Base-by-base conservation (phyloP, 129 eudicot genomes). In the Cynara cardunculus region DNA sequence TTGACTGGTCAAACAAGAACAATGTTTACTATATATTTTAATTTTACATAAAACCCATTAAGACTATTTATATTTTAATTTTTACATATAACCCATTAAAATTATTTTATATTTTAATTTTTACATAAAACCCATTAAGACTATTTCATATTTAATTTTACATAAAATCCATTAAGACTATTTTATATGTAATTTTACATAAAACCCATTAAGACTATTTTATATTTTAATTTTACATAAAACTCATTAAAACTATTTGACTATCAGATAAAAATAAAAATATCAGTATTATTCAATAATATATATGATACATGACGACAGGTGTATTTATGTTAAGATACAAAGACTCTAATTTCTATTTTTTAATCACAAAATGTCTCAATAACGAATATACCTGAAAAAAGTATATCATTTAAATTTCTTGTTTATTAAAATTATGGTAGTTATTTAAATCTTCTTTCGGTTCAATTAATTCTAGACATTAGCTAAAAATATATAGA, bases 1-100 rank as follows among this genome's bases (percentile, higher is more conserved):
- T 82, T 69, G 85, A 76, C 85, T 26, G 81, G 85, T 82, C 85
- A 82, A 82, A 76, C 78, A 25, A 25, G 25, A 75, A 26, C 49
- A 81, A 68, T 41, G 24, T 4, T 59, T 31, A 19, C 27, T 73
- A 25, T 61, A 62, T 73, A 64, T 7, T 64, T 21, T 64, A 22
- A 64, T 22, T 64, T 64, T 21, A 22, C 22, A 19, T 18, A 56
- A 49, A 39, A 56, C 1, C 3, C 2, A 56, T 56, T n/a, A 56
- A 49, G n/a, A 56, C 24, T 56, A 56, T 19, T 56, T n/a, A n/a
- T n/a, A n/a, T n/a, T n/a, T n/a, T n/a, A n/a, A n/a, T n/a, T n/a
- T n/a, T n/a, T n/a, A n/a, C n/a, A n/a, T n/a, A n/a, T n/a, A n/a
- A n/a, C n/a, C n/a, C n/a, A n/a, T n/a, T n/a, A n/a, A n/a, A n/a